These are phyloP conservation scores for Lagenidium giganteum DNA, from an alignment of 352 stramenopile species.

Conservation along the genomic window DNA sequence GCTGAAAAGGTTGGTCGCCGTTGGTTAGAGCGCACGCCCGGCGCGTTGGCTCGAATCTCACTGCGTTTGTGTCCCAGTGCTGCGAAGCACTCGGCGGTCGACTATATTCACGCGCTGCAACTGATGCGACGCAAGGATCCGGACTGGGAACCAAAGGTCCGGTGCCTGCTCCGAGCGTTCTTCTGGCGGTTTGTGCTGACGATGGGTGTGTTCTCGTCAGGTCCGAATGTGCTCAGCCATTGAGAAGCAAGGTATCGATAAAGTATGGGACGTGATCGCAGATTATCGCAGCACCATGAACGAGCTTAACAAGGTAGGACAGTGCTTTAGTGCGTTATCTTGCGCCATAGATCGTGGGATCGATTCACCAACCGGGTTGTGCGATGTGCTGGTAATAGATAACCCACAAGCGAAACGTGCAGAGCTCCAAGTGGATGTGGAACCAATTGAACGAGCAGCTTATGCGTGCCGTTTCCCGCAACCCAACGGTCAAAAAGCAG, in stretches of 20 bases:
- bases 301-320: slow-evolving; percentile 39
- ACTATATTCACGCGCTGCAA: slow-evolving; percentile 81
- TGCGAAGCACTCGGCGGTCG: slow-evolving; percentile 66
- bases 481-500: slow-evolving; percentile 33
- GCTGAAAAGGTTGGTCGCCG: slow-evolving; percentile 32
- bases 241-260: slow-evolving; percentile 64
- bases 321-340: neutral
- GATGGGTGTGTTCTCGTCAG: slow-evolving; percentile 17
- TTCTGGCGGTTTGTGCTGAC: neutral
- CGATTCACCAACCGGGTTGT: neutral
- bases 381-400: slow-evolving; percentile 23
- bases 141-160: slow-evolving; percentile 71
- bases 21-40: too few relatives aligned
- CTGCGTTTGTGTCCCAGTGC: slow-evolving; percentile 20
- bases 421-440: slow-evolving; percentile 82
- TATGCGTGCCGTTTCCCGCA: slow-evolving; percentile 53
- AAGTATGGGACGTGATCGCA: slow-evolving; percentile 61
- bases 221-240: slow-evolving; percentile 70
- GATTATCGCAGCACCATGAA: slow-evolving; percentile 59
- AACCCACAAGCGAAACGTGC: slow-evolving; percentile 52
- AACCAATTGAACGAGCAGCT: slow-evolving; percentile 75
- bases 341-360: neutral
- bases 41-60: too few relatives aligned
- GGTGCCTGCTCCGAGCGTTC: neutral
- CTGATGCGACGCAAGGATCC: slow-evolving; percentile 77